Conservation (phyloP, 371 early-diverging fungal species). For the Mucor irregularis region DNA sequence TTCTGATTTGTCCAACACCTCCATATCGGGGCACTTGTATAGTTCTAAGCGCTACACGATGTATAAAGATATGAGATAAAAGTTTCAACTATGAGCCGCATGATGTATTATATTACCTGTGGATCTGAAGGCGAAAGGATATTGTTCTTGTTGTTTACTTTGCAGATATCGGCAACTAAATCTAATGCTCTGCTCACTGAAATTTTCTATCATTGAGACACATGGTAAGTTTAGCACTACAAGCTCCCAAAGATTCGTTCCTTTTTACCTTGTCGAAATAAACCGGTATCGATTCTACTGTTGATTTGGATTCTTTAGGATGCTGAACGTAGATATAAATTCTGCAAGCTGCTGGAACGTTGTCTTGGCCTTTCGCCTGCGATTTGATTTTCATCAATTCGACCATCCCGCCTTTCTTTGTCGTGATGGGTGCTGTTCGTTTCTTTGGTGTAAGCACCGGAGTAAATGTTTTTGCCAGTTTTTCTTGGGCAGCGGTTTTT, state of each 20-base stretch:
- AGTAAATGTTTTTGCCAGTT: slow-evolving; percentile 25
- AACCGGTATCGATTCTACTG: slow-evolving; percentile 1
- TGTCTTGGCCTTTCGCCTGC: slow-evolving; percentile 33
- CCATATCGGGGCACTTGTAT: slow-evolving; percentile 24
- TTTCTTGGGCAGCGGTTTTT: slow-evolving; percentile 28
- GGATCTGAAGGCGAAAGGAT: slow-evolving; percentile 16
- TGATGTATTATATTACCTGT: slow-evolving; percentile 14
- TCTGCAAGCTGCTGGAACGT: slow-evolving; percentile 24
- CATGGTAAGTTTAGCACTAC: too few species aligned
- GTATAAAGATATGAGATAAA: neutral
- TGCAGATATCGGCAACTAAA: slow-evolving; percentile 23
- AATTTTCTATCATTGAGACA: slow-evolving; percentile 15
- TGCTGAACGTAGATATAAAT: slow-evolving; percentile 31
- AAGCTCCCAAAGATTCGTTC: too few species aligned
- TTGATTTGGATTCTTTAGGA: slow-evolving; percentile 19
- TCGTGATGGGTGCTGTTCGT: slow-evolving; percentile 7
- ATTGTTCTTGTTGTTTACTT: slow-evolving; percentile 29
- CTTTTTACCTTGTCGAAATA: slow-evolving; percentile 36
- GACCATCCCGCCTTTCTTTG: slow-evolving; percentile 22
- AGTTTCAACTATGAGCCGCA: neutral
- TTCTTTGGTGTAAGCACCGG: neutral
- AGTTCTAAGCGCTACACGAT: slow-evolving; percentile 25
- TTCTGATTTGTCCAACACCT: slow-evolving; percentile 14
- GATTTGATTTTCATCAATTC: slow-evolving; percentile 43
- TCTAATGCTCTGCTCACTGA: slow-evolving; percentile 27